Percentiles rank a stretch among this genome's conserved stretches.
Evolutionary conservation across 164 flowering plant species (phyloP).

Genomic region (Tetracentron sinense): DNA sequence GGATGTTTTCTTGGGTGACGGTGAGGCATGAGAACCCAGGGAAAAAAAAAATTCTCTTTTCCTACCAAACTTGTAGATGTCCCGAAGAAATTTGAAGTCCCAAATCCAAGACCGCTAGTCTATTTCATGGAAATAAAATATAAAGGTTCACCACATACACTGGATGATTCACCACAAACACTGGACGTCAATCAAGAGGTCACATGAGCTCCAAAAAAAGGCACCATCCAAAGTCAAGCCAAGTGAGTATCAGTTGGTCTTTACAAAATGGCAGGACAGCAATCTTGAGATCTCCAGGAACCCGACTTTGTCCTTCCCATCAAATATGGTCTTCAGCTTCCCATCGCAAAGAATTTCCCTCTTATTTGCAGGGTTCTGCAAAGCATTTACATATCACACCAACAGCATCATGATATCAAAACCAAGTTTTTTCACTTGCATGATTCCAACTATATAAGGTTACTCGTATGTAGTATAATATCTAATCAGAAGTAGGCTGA

Average conservation of each 20-base stretch:
- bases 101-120: no score
- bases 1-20: no score
- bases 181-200: no score
- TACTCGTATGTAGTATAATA: neutral
- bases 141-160: no score
- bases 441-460: neutral
- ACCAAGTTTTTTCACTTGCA: neutral
- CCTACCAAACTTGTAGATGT: no score
- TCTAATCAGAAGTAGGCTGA: neutral
- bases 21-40: no score
- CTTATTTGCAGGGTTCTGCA: conserved; percentile 62
- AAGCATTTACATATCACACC: neutral
- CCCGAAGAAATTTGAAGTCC: no score
- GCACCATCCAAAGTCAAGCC: neutral
- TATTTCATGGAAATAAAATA: no score
- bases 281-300: conserved; percentile 53
- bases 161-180: no score
- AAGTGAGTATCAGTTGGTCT: conserved; percentile 28
- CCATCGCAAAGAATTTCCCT: conserved; percentile 61
- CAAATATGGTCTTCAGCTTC: conserved; percentile 66
- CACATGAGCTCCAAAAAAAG: no score
- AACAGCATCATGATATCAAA: neutral
- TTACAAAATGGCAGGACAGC: conserved; percentile 49
- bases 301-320: conserved; percentile 56
- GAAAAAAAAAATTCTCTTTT: no score